Evolutionary conservation across 108 stramenopile genomes (phyloP).

Genomic region (Pseudonitzschia multiseries): DNA sequence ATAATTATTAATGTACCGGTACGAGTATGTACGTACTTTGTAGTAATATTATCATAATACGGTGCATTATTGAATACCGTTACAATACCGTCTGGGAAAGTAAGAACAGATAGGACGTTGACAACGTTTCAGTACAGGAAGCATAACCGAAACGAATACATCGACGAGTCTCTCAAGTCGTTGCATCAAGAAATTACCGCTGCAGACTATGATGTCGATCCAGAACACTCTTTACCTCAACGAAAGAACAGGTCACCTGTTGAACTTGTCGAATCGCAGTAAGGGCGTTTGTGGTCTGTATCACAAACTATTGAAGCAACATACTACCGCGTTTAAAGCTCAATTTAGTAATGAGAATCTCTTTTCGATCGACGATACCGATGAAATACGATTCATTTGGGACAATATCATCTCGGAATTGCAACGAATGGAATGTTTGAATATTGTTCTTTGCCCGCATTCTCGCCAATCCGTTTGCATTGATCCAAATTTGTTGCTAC

Average conservation of each 20-base stretch:
- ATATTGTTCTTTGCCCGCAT: neutral
- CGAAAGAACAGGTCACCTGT: neutral
- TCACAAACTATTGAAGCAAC: neutral
- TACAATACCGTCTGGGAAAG: too few species aligned
- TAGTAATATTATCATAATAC: too few species aligned
- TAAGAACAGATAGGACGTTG: too few species aligned
- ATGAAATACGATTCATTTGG: conserved; percentile 10
- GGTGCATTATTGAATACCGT: too few species aligned
- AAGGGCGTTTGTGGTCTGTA: neutral
- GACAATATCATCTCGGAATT: conserved; percentile 1
- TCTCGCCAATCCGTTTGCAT: neutral
- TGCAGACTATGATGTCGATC: neutral
- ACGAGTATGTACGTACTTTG: too few species aligned
- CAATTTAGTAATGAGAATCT: neutral
- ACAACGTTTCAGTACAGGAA: too few species aligned
- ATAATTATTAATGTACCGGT: too few species aligned
- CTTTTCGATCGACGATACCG: neutral
- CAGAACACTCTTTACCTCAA: neutral
- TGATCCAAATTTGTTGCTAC: neutral
- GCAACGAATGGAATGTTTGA: neutral
- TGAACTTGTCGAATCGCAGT: neutral
- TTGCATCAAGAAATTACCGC: too few species aligned
- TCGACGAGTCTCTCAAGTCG: too few species aligned
- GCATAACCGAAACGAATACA: too few species aligned
- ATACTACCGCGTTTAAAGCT: neutral